Evolutionary conservation across 2,329 filamentous ascomycete species (phyloP).

Genomic region (Coniochaeta sp.): DNA sequence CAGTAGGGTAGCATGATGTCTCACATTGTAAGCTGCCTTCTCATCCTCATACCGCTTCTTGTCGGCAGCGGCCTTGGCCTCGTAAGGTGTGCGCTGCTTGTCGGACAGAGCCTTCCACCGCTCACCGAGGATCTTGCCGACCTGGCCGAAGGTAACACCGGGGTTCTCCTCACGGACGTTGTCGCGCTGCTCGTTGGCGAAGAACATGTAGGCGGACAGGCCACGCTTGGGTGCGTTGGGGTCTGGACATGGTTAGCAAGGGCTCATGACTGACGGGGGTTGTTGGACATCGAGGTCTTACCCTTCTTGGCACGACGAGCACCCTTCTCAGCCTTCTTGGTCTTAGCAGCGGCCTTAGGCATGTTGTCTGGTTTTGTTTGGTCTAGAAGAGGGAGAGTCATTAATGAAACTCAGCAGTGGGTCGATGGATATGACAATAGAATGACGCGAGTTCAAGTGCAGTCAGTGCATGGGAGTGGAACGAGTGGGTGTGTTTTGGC

Average conservation of each 20-base stretch:
- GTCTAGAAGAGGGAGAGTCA: slow-evolving; percentile 13
- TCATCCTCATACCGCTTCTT: slow-evolving; percentile 99
- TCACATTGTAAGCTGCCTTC: slow-evolving; percentile 89
- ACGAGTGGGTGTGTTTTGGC: background rate
- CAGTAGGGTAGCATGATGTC: slow-evolving; percentile 23
- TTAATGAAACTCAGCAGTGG: background rate
- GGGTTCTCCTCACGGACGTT: slow-evolving; percentile 98
- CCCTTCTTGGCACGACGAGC: slow-evolving; percentile 47
- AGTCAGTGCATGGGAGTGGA: background rate
- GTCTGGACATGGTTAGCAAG: slow-evolving; percentile 45
- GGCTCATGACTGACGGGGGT: too few species aligned
- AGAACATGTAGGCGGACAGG: slow-evolving; percentile 99
- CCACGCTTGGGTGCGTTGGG: slow-evolving; percentile 98
- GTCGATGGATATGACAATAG: background rate
- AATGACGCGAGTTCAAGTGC: background rate
- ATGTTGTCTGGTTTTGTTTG: slow-evolving; percentile 45
- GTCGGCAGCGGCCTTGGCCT: slow-evolving; percentile 91
- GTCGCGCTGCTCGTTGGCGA: slow-evolving; percentile 98
- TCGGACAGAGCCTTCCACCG: slow-evolving; percentile 96
- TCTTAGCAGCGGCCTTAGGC: slow-evolving; percentile 52
- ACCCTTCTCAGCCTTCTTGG: slow-evolving; percentile 47
- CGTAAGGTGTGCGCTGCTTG: slow-evolving; percentile 88
- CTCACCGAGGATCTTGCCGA: slow-evolving; percentile 97
- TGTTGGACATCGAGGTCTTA: slow-evolving; percentile 23
- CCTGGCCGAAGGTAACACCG: slow-evolving; percentile 93